Percentiles rank a stretch among this genome's conserved stretches.
Conservation (phyloP, 768 basidiomycete species). For the Hortiboletus campestris region DNA sequence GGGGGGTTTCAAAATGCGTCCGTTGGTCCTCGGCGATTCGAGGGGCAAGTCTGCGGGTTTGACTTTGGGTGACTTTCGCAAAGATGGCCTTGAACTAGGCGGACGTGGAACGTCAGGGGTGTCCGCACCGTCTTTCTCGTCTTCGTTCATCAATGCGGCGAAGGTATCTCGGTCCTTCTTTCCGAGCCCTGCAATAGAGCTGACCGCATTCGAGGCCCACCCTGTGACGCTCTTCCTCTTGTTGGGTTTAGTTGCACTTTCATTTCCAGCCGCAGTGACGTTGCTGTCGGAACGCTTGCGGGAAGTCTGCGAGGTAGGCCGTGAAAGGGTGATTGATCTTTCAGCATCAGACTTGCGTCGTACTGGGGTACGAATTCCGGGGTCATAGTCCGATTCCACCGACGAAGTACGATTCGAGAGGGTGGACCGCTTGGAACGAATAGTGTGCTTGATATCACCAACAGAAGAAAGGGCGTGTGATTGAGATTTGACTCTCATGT, state of each 20-base stretch:
- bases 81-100: constrained; percentile 36
- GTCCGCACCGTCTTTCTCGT: constrained; percentile 24
- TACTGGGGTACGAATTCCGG: constrained; percentile 13
- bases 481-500: constrained; percentile 16
- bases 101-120: constrained; percentile 31
- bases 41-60: constrained; percentile 21
- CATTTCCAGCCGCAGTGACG: constrained; percentile 38
- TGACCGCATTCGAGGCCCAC: constrained; percentile 70
- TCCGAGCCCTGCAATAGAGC: constrained; percentile 53
- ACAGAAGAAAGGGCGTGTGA: constrained; percentile 15
- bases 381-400: constrained; percentile 39
- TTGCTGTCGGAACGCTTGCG: constrained; percentile 64
- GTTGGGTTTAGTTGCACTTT: constrained; percentile 35
- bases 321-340: constrained; percentile 48
- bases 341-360: constrained; percentile 44
- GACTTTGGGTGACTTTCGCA: constrained; percentile 28
- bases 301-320: constrained; percentile 57
- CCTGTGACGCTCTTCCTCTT: constrained; percentile 38
- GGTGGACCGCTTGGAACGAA: constrained; percentile 34
- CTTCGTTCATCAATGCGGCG: constrained; percentile 50
- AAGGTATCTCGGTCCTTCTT: constrained; percentile 66
- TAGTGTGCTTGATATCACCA: constrained; percentile 32
- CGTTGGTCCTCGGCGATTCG: constrained; percentile 28
- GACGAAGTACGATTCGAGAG: constrained; percentile 23
- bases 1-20: constrained; percentile 49